Evolutionary conservation across 768 basidiomycete species (phyloP), one percentile per base, ranked within the genome.

Genomic region (Phaeotremella fagi): DNA sequence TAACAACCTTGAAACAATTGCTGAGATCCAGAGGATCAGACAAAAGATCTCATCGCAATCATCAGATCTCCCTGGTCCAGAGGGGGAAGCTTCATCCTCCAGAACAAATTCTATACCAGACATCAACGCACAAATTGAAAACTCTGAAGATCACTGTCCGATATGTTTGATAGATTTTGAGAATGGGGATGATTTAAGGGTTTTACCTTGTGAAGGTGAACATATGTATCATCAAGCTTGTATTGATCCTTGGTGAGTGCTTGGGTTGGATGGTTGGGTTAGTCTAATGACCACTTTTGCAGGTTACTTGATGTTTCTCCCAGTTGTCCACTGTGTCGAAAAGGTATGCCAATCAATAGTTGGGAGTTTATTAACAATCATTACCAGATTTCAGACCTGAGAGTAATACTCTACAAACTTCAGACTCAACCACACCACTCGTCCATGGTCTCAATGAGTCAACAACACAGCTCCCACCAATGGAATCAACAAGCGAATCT

Each of bases 131-230:
- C 82, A 80, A 33, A 52, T 31, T 16, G 79, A 81, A 14, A 87
- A 88, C 29, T 86, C 86, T 3, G 81, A 82, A 33, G 87, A 90
- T 73, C 89, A 85, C 12, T 97, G 92, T 76, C 91, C 92, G 3
- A 97, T 97, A 56, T 97, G 92, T 73, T 85, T 97, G 54, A 80
- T 88, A 41, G 90, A 94, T 63, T 97, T 97, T 64, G 87, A 91
- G 71, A 86, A 88, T 56, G 92, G 90, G 1, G 92, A 97, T 64
- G 88, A 94, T 71, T 75, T 95, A 14, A 84, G 92, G 22, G 80
- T 94, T 35, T 75, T 97, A 44, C 92, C 91, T 1, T 97, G 92
- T 74, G 88, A 91, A 68, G 87, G 86, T 42, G 84, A 87, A 59
- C 92, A 97, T 70, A 80, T 82, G 54, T 98, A 94, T 77, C 92